Base-by-base conservation (phyloP, 768 basidiomycete genomes). In the Strobilomyces dryophilus region DNA sequence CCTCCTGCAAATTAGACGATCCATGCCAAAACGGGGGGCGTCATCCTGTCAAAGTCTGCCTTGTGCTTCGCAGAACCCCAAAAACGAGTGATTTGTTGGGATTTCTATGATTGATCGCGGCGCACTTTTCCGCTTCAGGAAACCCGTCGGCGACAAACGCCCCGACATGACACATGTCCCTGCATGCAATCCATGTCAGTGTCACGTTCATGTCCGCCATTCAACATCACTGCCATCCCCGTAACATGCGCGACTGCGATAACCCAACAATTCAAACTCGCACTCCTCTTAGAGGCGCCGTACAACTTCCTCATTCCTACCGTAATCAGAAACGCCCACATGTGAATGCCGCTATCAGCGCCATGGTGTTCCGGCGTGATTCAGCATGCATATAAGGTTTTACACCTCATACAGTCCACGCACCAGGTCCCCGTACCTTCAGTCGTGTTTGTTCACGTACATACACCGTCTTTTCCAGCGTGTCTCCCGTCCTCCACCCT, bases 371-470 rank as follows among this genome's bases (percentile, higher is more conserved):
- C 62, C 57, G 56, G 59, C 62, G 67, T 66, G 62, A 70, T 59
- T 54, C 54, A 56, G 52, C 51, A 60, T 35, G 50, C 66, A 69
- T 69, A 62, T 66, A 61, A 66, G 58, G 44, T 66, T 68, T 66
- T 66, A 64, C 61, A 69, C 61, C 69, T 69, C 67, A 68, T 66
- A 64, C 57, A 40, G 55, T 49, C 57, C 63, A 54, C 63, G 56
- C 63, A 51, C 55, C 55, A 71, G 69, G 69, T 69, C 69, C 69
- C 68, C 70, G 68, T 57, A 68, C 53, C 58, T 51, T 52, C 60
- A 56, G 31, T 66, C 59, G 58, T 70, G 68, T 69, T 58, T 61
- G 51, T 63, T 69, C 68, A 69, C 70, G 68, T 69, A 69, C 70
- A 64, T 60, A 42, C 53, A 52, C 63, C 49, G 57, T 67, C 63